These are phyloP conservation scores for Sophora flavescens DNA, from an alignment of 306 rosid genomes.

Conservation along the genomic window DNA sequence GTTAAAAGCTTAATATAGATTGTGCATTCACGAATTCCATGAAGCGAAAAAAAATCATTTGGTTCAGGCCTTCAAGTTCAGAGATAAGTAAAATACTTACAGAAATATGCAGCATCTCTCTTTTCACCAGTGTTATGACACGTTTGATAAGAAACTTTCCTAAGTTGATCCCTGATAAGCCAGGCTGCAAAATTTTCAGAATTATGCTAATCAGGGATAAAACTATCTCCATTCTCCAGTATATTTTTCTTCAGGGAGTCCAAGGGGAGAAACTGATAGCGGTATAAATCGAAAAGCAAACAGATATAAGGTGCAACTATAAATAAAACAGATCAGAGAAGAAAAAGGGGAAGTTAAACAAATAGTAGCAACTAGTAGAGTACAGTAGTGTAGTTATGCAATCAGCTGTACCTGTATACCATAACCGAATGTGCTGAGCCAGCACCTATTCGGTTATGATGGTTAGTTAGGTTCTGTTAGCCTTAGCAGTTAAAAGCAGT, in stretches of 20 bases:
- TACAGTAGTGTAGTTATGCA: too few relatives aligned
- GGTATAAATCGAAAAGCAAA: constrained; percentile 32
- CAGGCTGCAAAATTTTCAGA: constrained; percentile 71
- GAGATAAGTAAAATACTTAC: constrained; percentile 61
- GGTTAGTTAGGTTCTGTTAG: too few relatives aligned
- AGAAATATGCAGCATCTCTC: constrained; percentile 86
- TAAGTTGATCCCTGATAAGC: constrained; percentile 92
- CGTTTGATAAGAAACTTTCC: constrained; percentile 95
- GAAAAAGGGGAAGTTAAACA: constrained; percentile 24
- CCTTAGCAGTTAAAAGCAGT: too few relatives aligned
- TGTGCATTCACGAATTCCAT: constrained; percentile 31
- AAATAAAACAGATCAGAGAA: constrained; percentile 26
- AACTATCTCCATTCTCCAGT: background rate
- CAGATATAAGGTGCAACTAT: constrained; percentile 40
- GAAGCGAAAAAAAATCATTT: constrained; percentile 19
- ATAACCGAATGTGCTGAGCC: too few relatives aligned
- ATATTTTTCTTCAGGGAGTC: constrained; percentile 23
- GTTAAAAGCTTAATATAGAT: constrained; percentile 9
- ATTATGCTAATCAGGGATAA: constrained; percentile 43
- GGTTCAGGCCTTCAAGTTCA: constrained; percentile 38
- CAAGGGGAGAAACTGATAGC: constrained; percentile 9
- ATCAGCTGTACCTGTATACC: too few relatives aligned
- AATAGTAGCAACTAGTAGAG: background rate
- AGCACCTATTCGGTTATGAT: too few relatives aligned
- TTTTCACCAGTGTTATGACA: constrained; percentile 83